phyloP scores from a whole-genome alignment of 129 eudicot species.

The Lactuca sativa region DNA sequence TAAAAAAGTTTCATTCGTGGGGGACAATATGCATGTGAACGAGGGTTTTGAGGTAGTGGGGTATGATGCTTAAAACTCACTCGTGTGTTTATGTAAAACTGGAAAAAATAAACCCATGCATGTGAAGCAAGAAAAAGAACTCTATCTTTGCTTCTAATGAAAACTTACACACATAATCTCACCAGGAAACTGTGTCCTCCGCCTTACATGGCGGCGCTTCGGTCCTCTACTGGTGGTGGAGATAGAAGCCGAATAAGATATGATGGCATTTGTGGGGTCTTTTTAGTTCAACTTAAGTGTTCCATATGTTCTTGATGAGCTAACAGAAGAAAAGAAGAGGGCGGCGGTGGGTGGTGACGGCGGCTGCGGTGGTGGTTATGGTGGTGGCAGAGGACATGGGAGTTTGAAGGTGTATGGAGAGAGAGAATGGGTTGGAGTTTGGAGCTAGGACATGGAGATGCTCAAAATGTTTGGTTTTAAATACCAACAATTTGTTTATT shows the following conservation, averaged over 20 bases:
- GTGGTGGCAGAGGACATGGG: conserved; percentile 31
- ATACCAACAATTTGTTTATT: conserved; percentile 32
- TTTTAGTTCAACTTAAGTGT: not conserved
- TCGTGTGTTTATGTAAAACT: conserved; percentile 34
- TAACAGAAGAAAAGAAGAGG: conserved; percentile 11
- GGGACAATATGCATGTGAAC: conserved; percentile 69
- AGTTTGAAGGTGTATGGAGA: conserved; percentile 24
- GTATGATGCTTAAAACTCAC: conserved; percentile 67
- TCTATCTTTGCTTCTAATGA: conserved; percentile 17
- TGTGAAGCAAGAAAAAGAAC: conserved; percentile 41
- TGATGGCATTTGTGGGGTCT: conserved; percentile 10
- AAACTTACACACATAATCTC: conserved; percentile 18
- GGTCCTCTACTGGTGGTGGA: conserved; percentile 15
- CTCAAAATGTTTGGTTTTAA: conserved; percentile 47
- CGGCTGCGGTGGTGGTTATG: conserved; percentile 18
- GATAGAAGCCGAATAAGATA: not conserved
- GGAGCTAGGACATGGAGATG: conserved; percentile 32
- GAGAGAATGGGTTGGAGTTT: conserved; percentile 28
- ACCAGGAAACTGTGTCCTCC: conserved; percentile 39
- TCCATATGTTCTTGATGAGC: conserved; percentile 8
- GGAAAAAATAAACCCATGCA: conserved; percentile 47
- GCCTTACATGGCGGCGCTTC: conserved; percentile 41
- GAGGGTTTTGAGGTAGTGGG: conserved; percentile 39
- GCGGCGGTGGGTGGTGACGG: conserved; percentile 2
- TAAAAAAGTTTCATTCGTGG: conserved; percentile 38